Conservation (phyloP, 2,329 filamentous ascomycete genomes). For the Penicillium sp. region DNA sequence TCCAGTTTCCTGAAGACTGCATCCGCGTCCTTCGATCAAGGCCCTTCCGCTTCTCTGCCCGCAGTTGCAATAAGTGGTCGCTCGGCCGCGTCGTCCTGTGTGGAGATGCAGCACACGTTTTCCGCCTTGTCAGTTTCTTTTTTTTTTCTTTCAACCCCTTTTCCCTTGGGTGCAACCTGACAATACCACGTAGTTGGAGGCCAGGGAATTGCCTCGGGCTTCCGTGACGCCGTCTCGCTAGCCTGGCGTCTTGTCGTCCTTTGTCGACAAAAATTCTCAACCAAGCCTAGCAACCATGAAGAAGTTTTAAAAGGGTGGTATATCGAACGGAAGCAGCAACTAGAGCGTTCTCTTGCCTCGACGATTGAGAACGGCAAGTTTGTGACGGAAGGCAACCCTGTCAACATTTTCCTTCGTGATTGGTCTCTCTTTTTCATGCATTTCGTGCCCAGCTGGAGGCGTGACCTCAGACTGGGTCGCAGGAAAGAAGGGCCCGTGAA, state of each 20-base stretch:
- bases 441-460: slow-evolving; percentile 31
- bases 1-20: slow-evolving; percentile 47
- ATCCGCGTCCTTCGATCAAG: slow-evolving; percentile 49
- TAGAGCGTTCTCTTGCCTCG: slow-evolving; percentile 34
- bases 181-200: slow-evolving; percentile 33
- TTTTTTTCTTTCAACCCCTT: not conserved
- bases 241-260: slow-evolving; percentile 36
- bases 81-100: slow-evolving; percentile 43
- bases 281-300: slow-evolving; percentile 13
- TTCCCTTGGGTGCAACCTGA: not conserved
- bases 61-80: slow-evolving; percentile 51
- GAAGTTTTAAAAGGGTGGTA: slow-evolving; percentile 34
- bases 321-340: slow-evolving; percentile 39
- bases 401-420: slow-evolving; percentile 36
- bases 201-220: slow-evolving; percentile 44
- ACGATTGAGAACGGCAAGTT: slow-evolving; percentile 38
- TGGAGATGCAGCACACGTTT: slow-evolving; percentile 57
- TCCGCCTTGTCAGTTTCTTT: slow-evolving; percentile 43
- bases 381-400: slow-evolving; percentile 28
- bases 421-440: slow-evolving; percentile 35
- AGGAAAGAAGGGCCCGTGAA: slow-evolving; percentile 32
- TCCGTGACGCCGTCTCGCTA: slow-evolving; percentile 40
- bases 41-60: slow-evolving; percentile 48
- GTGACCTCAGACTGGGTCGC: slow-evolving; percentile 29
- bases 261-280: not conserved